phyloP scores from a whole-genome alignment of 345 rosid species.

The Salix viminalis region DNA sequence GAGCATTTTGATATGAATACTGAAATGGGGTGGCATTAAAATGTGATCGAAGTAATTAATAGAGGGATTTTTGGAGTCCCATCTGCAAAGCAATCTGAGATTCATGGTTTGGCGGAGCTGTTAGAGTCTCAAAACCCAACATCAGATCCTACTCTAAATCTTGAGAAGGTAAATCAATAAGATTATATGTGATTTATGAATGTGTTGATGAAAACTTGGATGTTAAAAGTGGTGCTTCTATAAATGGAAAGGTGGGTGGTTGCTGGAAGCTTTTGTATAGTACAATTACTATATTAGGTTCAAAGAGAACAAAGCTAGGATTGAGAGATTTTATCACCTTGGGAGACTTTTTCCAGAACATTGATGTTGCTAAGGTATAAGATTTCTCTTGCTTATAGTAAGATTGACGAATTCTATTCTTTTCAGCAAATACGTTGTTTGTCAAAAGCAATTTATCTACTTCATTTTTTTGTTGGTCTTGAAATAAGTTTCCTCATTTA shows the following conservation, averaged over 20 bases:
- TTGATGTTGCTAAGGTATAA: constrained; percentile 64
- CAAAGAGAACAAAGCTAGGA: constrained; percentile 80
- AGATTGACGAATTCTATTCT: not conserved
- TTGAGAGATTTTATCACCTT: constrained; percentile 74
- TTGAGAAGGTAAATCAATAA: constrained; percentile 44
- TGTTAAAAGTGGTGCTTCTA: constrained; percentile 8
- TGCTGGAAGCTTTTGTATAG: constrained; percentile 79
- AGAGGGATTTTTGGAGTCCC: constrained; percentile 80
- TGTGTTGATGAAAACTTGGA: not conserved
- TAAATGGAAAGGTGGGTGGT: constrained; percentile 54
- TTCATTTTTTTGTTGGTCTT: not conserved
- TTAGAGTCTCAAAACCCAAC: constrained; percentile 82
- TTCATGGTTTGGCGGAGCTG: constrained; percentile 50
- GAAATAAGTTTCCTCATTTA: constrained; percentile 27
- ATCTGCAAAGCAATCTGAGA: constrained; percentile 62
- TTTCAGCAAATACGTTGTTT: not conserved
- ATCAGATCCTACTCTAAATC: constrained; percentile 55
- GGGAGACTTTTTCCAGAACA: constrained; percentile 69
- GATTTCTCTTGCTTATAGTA: not conserved
- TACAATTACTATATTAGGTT: constrained; percentile 71
- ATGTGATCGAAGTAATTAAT: constrained; percentile 42
- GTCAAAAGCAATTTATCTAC: not conserved
- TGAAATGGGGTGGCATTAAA: constrained; percentile 3
- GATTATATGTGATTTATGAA: not conserved
- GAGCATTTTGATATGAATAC: not conserved